Conservation (phyloP, 108 stramenopile species). For the Aurantiochytrium sp. region DNA sequence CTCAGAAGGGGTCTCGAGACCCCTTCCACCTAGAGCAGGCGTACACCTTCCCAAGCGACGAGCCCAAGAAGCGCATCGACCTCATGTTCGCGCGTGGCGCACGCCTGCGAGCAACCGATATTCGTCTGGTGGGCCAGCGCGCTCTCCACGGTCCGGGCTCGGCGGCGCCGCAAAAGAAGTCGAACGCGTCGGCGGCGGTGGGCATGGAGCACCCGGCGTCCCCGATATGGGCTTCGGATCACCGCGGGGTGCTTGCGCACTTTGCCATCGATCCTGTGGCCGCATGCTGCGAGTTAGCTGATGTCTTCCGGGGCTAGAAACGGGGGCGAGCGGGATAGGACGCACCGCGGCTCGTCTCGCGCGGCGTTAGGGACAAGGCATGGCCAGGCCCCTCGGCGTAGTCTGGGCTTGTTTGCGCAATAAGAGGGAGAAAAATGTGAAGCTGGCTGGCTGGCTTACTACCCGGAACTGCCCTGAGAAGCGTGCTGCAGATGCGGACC, state of each 20-base stretch:
- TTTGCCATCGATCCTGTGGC: not conserved
- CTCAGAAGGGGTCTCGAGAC: not conserved
- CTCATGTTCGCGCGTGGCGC: not conserved
- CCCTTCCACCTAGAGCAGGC: not conserved
- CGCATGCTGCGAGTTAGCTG: not conserved
- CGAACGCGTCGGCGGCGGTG: no score
- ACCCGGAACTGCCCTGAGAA: no score
- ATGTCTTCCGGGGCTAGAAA: no score
- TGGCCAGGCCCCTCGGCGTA: no score
- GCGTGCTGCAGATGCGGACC: no score
- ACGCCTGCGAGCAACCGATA: not conserved
- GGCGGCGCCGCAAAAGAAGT: no score
- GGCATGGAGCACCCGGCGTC: not conserved
- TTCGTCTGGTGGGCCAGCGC: not conserved
- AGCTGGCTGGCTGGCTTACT: no score
- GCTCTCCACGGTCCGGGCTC: not conserved
- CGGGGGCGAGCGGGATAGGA: no score
- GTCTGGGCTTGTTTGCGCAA: no score
- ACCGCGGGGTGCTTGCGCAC: not conserved
- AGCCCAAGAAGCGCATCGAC: slow-evolving; percentile 5
- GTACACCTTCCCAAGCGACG: not conserved
- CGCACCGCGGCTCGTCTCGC: no score
- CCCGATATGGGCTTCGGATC: slow-evolving; percentile 3
- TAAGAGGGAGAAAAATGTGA: no score
- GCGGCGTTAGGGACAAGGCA: no score